These are phyloP conservation scores for Candida manassasensis DNA, from an alignment of 805 yeast genomes.

Conservation along the genomic window DNA sequence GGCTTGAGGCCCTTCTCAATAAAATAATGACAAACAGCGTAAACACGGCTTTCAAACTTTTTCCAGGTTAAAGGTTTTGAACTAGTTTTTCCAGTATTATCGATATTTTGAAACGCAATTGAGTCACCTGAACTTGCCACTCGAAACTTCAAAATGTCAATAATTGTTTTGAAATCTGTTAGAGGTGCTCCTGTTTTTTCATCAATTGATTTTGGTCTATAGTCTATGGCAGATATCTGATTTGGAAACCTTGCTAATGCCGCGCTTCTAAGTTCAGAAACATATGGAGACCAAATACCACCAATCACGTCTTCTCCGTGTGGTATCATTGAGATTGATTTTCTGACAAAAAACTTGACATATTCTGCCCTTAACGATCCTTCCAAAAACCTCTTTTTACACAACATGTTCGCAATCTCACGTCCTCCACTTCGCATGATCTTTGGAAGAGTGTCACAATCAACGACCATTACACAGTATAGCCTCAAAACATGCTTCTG, in stretches of 20 bases:
- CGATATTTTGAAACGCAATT: conserved; percentile 57
- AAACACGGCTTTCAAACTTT: conserved; percentile 70
- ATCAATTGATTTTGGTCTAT: conserved; percentile 70
- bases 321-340: conserved; percentile 61
- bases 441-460: conserved; percentile 78
- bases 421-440: conserved; percentile 79
- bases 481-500: conserved; percentile 66
- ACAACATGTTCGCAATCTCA: conserved; percentile 88
- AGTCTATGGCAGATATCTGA: conserved; percentile 80
- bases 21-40: conserved; percentile 69
- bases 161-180: conserved; percentile 64
- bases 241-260: conserved; percentile 60
- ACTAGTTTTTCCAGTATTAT: conserved; percentile 29
- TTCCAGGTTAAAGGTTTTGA: conserved; percentile 59
- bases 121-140: conserved; percentile 72
- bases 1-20: conserved; percentile 59
- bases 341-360: conserved; percentile 70
- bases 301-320: conserved; percentile 73
- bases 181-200: conserved; percentile 71
- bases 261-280: conserved; percentile 60
- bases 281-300: conserved; percentile 79
- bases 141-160: conserved; percentile 77
- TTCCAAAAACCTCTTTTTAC: conserved; percentile 68
- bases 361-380: conserved; percentile 78
- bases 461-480: conserved; percentile 76